Evolutionary conservation across 805 yeast species (phyloP).

Genomic region (Dipodascus albidus): DNA sequence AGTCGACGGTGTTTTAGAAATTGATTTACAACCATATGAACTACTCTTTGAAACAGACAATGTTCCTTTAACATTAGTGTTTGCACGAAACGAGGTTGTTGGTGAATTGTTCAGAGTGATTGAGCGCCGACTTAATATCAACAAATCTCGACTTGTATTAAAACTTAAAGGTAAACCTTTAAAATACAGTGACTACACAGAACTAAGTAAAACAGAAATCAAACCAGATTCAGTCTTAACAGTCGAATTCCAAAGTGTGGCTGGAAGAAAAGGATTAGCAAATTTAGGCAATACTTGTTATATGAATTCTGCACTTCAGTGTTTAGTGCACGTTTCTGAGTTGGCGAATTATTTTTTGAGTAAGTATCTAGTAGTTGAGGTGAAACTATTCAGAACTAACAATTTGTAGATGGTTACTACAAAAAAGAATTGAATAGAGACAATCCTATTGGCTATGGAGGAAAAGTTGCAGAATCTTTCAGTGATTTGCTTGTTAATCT

Average conservation of each 20-base stretch:
- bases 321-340: constrained; percentile 74
- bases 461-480: constrained; percentile 70
- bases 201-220: background rate
- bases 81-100: background rate
- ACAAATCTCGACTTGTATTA: background rate
- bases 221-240: background rate
- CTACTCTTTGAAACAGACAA: background rate
- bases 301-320: constrained; percentile 91
- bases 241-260: constrained; percentile 1
- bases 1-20: background rate
- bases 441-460: constrained; percentile 81
- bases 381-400: background rate
- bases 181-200: background rate
- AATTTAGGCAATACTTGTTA: constrained; percentile 88
- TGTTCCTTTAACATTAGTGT: background rate
- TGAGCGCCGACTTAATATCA: background rate
- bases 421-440: constrained; percentile 54
- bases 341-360: constrained; percentile 58
- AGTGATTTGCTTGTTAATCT: constrained; percentile 47
- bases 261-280: constrained; percentile 49
- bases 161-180: background rate
- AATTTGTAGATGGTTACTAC: constrained; percentile 34
- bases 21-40: background rate
- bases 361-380: background rate
- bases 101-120: background rate